Percentiles rank a stretch among this genome's conserved stretches.
Conservation (phyloP, 2,329 filamentous ascomycete species). For the Dissoconium aciculare region DNA sequence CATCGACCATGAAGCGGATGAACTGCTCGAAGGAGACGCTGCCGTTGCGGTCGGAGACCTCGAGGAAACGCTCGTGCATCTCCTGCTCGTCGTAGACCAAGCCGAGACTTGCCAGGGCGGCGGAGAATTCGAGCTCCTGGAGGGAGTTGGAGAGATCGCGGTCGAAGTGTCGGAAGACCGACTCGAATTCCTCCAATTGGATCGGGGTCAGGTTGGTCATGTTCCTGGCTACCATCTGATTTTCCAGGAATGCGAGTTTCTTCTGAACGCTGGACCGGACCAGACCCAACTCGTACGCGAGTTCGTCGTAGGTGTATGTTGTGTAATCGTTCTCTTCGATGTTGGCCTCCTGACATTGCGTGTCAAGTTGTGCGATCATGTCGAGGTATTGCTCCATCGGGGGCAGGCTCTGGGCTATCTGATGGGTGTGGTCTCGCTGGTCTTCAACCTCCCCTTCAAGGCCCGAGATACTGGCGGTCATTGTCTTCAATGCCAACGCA, state of each 20-base stretch:
- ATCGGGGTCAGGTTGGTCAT: slow-evolving; percentile 99
- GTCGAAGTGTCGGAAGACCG: slow-evolving; percentile 95
- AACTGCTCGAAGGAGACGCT: slow-evolving; percentile 92
- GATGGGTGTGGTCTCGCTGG: slow-evolving; percentile 73
- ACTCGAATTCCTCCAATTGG: slow-evolving; percentile 96
- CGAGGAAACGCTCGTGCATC: slow-evolving; percentile 89
- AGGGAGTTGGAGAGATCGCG: slow-evolving; percentile 80
- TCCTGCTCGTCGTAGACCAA: slow-evolving; percentile 94
- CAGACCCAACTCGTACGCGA: slow-evolving; percentile 81
- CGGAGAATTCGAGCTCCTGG: slow-evolving; percentile 88
- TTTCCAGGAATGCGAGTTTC: slow-evolving; percentile 91
- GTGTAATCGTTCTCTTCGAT: slow-evolving; percentile 99
- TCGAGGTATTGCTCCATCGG: slow-evolving; percentile 85
- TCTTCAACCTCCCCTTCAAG: slow-evolving; percentile 94
- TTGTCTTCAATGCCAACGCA: slow-evolving; percentile 82
- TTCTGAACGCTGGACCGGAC: slow-evolving; percentile 88
- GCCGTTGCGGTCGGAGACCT: slow-evolving; percentile 52
- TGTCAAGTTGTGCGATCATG: slow-evolving; percentile 71
- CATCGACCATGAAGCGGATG: slow-evolving; percentile 97
- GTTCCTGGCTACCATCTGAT: slow-evolving; percentile 93
- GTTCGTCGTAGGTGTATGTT: slow-evolving; percentile 96
- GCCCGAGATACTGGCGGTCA: slow-evolving; percentile 90
- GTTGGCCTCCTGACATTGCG: slow-evolving; percentile 86
- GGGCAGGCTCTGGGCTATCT: slow-evolving; percentile 68
- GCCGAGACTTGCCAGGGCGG: slow-evolving; percentile 83